A percentile compares a stretch with the other conserved stretches of the same genome.
These are phyloP conservation scores for Hagleromyces aurorensis DNA, from an alignment of 805 yeast species.

Conservation along the genomic window DNA sequence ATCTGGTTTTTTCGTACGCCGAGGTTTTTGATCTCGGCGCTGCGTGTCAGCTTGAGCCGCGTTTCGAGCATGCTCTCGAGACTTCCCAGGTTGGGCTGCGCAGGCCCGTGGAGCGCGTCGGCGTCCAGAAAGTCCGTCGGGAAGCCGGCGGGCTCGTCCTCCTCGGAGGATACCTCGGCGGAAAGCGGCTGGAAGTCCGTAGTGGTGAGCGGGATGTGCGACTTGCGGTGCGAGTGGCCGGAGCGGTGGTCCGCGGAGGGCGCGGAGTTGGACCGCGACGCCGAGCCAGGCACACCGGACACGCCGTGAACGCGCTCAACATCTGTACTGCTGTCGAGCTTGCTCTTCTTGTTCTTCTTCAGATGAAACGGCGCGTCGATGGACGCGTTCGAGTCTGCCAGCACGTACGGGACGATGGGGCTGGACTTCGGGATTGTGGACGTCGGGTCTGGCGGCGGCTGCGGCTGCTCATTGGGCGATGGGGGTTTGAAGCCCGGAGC, in stretches of 20 bases:
- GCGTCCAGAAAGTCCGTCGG: constrained; percentile 10
- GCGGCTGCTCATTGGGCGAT: constrained; percentile 49
- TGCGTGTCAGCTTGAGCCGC: constrained; percentile 7
- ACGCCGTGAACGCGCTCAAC: too few species aligned
- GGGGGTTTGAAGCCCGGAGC: constrained; percentile 91
- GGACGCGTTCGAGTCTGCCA: constrained; percentile 65
- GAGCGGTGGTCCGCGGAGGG: too few species aligned
- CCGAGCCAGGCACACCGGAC: too few species aligned
- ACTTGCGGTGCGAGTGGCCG: constrained; percentile 4
- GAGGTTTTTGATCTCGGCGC: constrained; percentile 17
- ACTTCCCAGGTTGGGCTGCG: too few species aligned
- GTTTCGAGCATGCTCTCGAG: constrained; percentile 7
- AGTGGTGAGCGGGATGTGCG: constrained; percentile 44
- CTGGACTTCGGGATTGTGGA: constrained; percentile 62
- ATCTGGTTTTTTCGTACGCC: constrained; percentile 47
- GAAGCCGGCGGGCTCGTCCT: constrained; percentile 28
- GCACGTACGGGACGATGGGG: constrained; percentile 71
- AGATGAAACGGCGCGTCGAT: constrained; percentile 56
- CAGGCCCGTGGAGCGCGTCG: constrained; percentile 2
- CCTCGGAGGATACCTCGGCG: constrained; percentile 38
- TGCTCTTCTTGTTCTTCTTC: constrained; percentile 4
- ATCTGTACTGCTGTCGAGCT: not conserved
- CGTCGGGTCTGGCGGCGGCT: constrained; percentile 59
- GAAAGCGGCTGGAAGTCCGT: constrained; percentile 53
- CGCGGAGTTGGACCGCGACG: too few species aligned